Percentiles rank a stretch among this genome's conserved stretches.
Evolutionary conservation across 1,284 basidiomycete genomes (phyloP).

Genomic region (Phylloporus sp.): DNA sequence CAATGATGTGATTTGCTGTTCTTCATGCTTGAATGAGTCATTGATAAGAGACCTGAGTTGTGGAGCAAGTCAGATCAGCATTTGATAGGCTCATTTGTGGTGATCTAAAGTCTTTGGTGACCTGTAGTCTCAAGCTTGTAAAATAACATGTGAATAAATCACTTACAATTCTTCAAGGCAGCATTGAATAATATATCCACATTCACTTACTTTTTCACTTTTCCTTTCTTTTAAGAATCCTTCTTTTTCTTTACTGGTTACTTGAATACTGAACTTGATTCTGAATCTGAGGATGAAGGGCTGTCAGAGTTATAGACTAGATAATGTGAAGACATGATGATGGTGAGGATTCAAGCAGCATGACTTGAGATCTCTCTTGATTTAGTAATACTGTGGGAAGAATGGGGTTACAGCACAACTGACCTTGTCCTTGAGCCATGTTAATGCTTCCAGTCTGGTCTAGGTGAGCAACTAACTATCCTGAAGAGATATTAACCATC

Average conservation of each 20-base stretch:
- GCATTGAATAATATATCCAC: neutral
- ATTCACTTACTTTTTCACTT: slow-evolving; percentile 1
- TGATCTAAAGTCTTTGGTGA: neutral
- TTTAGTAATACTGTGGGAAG: neutral
- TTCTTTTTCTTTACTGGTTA: neutral
- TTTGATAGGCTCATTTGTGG: neutral
- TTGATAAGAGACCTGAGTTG: neutral
- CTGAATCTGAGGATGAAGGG: neutral
- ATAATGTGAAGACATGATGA: neutral
- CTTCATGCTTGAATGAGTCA: neutral
- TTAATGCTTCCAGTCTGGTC: too few species aligned
- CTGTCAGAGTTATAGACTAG: neutral
- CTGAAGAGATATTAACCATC: too few species aligned
- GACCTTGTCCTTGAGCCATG: too few species aligned
- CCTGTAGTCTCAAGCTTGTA: too few species aligned
- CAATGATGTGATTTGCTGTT: neutral
- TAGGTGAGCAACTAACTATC: too few species aligned
- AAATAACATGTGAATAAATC: too few species aligned
- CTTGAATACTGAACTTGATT: too few species aligned
- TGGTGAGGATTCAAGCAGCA: neutral
- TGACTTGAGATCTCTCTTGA: too few species aligned
- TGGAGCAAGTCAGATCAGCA: neutral
- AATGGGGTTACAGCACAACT: neutral
- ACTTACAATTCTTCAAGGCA: neutral
- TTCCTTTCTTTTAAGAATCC: neutral